These are phyloP conservation scores for Penicillium crystallinum DNA, from an alignment of 495 filamentous ascomycete genomes.

Conservation along the genomic window DNA sequence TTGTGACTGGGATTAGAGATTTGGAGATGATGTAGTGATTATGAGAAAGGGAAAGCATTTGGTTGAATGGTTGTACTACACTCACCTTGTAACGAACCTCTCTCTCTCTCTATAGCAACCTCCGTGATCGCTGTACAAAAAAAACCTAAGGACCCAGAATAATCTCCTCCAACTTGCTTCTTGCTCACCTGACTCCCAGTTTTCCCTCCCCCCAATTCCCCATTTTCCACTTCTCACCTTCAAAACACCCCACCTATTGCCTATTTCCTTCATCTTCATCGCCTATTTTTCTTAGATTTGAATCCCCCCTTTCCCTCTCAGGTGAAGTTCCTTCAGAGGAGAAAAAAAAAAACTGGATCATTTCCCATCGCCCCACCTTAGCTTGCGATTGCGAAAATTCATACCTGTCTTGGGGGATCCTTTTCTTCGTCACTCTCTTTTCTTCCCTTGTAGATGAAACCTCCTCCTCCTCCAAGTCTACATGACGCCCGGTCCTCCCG, in stretches of 20 bases:
- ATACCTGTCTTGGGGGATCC: neutral
- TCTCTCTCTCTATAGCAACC: too few species aligned
- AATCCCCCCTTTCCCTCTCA: neutral
- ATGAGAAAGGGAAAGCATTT: neutral
- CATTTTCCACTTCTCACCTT: neutral
- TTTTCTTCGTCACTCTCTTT: constrained; percentile 1
- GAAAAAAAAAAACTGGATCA: neutral
- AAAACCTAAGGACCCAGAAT: too few species aligned
- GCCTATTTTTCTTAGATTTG: constrained; percentile 2
- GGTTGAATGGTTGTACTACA: too few species aligned
- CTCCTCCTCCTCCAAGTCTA: constrained; percentile 32
- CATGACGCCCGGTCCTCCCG: constrained; percentile 61
- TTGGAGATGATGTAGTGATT: neutral
- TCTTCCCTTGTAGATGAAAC: constrained; percentile 39
- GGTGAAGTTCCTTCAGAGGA: neutral
- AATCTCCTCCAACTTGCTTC: neutral
- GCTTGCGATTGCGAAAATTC: constrained; percentile 30
- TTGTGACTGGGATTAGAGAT: neutral
- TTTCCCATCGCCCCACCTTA: constrained; percentile 33
- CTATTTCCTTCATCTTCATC: neutral
- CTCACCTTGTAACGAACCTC: too few species aligned
- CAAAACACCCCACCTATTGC: neutral
- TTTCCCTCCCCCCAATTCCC: constrained; percentile 1
- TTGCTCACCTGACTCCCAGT: neutral
- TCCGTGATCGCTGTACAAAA: too few species aligned